Conservation (phyloP, 2,329 filamentous ascomycete genomes). For the Blumeria hordei region DNA sequence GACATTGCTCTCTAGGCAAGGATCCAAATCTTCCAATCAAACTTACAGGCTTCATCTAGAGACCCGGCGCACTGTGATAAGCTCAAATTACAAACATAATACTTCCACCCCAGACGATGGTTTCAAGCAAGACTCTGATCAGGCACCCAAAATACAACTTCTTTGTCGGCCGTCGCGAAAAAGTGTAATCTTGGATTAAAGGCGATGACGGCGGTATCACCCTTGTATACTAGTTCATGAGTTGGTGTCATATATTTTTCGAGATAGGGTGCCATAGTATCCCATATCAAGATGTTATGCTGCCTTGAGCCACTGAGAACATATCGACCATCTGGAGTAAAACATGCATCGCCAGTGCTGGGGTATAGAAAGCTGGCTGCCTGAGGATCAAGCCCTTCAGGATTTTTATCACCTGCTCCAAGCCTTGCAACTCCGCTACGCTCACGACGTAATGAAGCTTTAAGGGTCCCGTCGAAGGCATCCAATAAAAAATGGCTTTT, state of each 20-base stretch:
- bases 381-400: slow-evolving; percentile 9
- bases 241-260: slow-evolving; percentile 38
- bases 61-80: background rate
- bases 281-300: slow-evolving; percentile 68
- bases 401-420: slow-evolving; percentile 25
- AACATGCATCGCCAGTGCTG: slow-evolving; percentile 58
- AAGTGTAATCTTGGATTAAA: slow-evolving; percentile 87
- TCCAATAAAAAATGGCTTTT: slow-evolving; percentile 81
- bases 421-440: slow-evolving; percentile 27
- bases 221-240: slow-evolving; percentile 39
- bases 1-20: no score
- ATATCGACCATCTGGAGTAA: slow-evolving; percentile 72
- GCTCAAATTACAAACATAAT: background rate
- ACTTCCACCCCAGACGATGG: background rate
- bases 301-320: slow-evolving; percentile 53
- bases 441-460: slow-evolving; percentile 42
- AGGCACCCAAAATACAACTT: slow-evolving; percentile 57
- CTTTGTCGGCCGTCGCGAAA: slow-evolving; percentile 70
- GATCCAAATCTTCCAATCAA: no score
- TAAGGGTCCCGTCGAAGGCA: slow-evolving; percentile 62
- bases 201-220: slow-evolving; percentile 48
- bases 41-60: no score
- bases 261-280: slow-evolving; percentile 34
- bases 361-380: slow-evolving; percentile 19
- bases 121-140: slow-evolving; percentile 21